These are phyloP conservation scores for Blastobotrys buckinghamii DNA, from an alignment of 1,139 yeast genomes.

Conservation along the genomic window DNA sequence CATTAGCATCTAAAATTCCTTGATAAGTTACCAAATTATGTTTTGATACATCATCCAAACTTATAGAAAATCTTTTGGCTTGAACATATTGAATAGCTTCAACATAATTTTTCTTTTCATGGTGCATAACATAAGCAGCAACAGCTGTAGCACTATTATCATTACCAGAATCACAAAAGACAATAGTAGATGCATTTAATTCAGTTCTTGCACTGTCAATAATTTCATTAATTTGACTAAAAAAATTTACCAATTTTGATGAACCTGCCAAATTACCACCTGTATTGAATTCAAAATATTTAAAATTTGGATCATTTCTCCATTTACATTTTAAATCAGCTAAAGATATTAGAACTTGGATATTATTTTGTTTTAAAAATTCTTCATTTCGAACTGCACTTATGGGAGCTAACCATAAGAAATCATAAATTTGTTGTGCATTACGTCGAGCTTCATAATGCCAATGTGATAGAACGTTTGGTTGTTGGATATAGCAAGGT, in stretches of 20 bases:
- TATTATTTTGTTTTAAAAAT: conserved; percentile 23
- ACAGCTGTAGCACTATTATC: conserved; percentile 30
- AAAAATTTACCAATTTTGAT: conserved; percentile 16
- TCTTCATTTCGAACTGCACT: conserved; percentile 19
- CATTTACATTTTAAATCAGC: conserved; percentile 5
- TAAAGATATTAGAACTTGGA: conserved; percentile 24
- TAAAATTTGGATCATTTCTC: conserved; percentile 11
- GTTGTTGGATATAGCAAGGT: conserved; percentile 26
- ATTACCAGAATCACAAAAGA: conserved; percentile 34
- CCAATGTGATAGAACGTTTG: conserved; percentile 27
- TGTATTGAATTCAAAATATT: conserved; percentile 16
- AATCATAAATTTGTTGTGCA: conserved; percentile 27
- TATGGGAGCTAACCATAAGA: conserved; percentile 32
- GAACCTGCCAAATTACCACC: conserved; percentile 15
- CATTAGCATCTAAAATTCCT: conserved; percentile 20
- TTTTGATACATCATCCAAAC: conserved; percentile 23
- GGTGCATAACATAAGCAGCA: conserved; percentile 27
- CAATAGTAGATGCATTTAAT: conserved; percentile 18
- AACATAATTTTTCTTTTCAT: conserved; percentile 16
- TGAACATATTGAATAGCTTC: conserved; percentile 30
- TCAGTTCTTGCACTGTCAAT: conserved; percentile 13
- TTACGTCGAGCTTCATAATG: conserved; percentile 27
- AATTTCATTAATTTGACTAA: conserved; percentile 16
- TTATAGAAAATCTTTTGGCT: conserved; percentile 26
- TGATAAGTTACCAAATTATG: conserved; percentile 25